Conservation (phyloP, 768 basidiomycete species). For the Kwoniella dendrophila region DNA sequence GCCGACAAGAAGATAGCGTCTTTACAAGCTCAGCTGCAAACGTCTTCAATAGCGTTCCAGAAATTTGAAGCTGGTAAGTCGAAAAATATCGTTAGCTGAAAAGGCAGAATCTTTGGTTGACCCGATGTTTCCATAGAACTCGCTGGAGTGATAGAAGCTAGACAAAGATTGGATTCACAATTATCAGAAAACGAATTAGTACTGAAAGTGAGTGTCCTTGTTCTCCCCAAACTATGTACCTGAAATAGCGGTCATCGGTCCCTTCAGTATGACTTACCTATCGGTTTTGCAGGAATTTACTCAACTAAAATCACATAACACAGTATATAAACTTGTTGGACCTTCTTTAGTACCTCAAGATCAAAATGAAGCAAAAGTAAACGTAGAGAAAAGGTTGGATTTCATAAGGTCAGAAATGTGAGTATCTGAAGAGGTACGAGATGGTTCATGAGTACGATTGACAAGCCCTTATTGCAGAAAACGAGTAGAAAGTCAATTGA, state of each 20-base stretch:
- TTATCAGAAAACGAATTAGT: constrained; percentile 88
- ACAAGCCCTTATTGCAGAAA: constrained; percentile 64
- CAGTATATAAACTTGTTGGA: constrained; percentile 86
- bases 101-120: not conserved
- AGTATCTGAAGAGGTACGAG: too few relatives aligned
- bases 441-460: too few relatives aligned
- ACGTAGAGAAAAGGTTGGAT: constrained; percentile 84
- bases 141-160: constrained; percentile 70
- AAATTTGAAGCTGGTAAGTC: constrained; percentile 69
- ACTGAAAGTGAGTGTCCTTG: constrained; percentile 66
- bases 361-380: constrained; percentile 77
- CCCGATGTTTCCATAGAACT: constrained; percentile 60
- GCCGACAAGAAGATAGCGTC: constrained; percentile 33
- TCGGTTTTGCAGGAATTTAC: constrained; percentile 71
- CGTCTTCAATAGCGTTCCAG: constrained; percentile 73
- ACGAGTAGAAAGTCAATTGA: constrained; percentile 77
- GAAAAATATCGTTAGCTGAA: constrained; percentile 20
- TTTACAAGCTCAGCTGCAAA: constrained; percentile 61
- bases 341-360: constrained; percentile 90
- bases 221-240: not conserved
- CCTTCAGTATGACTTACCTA: not conserved
- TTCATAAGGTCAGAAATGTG: constrained; percentile 89
- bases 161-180: constrained; percentile 87
- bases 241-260: too few relatives aligned
- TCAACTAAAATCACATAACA: constrained; percentile 71